A percentile compares a stretch with the other conserved stretches of the same genome.
Evolutionary conservation across 2,329 filamentous ascomycete genomes (phyloP).

Genomic region (Chaetomiaceae sp.): DNA sequence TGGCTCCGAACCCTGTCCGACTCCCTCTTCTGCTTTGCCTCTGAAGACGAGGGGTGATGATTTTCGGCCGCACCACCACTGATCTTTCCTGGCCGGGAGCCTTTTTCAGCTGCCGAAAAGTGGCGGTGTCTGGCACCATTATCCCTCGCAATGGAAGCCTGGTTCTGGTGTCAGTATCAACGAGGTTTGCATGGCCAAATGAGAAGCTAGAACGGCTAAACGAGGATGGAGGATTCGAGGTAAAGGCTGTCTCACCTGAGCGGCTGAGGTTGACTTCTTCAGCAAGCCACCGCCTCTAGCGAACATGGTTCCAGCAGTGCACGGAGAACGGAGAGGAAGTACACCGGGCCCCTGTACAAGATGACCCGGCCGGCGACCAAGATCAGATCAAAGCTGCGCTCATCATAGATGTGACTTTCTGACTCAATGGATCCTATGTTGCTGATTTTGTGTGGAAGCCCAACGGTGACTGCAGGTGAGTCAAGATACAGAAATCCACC

Average conservation of each 20-base stretch:
- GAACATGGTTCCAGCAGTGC: constrained; percentile 31
- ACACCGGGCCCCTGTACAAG: constrained; percentile 7
- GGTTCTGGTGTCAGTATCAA: background rate
- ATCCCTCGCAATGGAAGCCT: constrained; percentile 16
- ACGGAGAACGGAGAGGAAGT: background rate
- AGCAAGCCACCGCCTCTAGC: constrained; percentile 28
- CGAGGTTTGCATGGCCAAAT: background rate
- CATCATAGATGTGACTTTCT: background rate
- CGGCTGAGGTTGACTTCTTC: constrained; percentile 34
- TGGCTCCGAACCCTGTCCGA: constrained; percentile 40
- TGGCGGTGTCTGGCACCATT: constrained; percentile 7
- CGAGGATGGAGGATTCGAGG: too few species aligned
- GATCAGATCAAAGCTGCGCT: constrained; percentile 1
- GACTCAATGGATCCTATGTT: too few species aligned
- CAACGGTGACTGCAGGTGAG: constrained; percentile 5
- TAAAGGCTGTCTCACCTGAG: constrained; percentile 31
- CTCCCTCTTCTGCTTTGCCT: constrained; percentile 41
- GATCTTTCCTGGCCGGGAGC: constrained; percentile 7
- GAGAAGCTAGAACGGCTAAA: background rate
- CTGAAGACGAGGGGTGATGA: constrained; percentile 36
- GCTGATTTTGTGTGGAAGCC: too few species aligned
- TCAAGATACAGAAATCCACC: constrained; percentile 7
- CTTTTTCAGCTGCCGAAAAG: constrained; percentile 16
- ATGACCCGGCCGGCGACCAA: constrained; percentile 6
- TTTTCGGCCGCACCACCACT: constrained; percentile 5